Evolutionary conservation across 2,329 filamentous ascomycete species (phyloP).

Genomic region (Bisporella sp.): DNA sequence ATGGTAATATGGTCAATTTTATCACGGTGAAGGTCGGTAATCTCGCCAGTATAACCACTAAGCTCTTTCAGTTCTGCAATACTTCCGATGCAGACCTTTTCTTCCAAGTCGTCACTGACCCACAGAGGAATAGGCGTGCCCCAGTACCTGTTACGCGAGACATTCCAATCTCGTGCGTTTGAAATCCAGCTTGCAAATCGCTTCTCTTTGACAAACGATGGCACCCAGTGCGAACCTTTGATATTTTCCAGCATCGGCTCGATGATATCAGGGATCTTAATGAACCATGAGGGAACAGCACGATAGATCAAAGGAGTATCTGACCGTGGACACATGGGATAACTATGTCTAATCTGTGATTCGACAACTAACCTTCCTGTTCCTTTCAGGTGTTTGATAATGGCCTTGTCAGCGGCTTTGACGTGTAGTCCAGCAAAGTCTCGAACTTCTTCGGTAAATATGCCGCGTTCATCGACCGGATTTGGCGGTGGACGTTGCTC

Average conservation of each 20-base stretch:
- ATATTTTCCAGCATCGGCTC: conserved; percentile 89
- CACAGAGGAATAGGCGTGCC: conserved; percentile 88
- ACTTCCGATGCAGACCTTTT: conserved; percentile 80
- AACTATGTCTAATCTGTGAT: conserved; percentile 82
- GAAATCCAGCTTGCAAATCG: conserved; percentile 88
- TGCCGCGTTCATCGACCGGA: conserved; percentile 78
- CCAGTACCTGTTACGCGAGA: conserved; percentile 92
- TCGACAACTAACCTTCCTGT: conserved; percentile 74
- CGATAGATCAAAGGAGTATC: conserved; percentile 91
- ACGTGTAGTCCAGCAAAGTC: conserved; percentile 86
- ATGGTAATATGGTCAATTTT: conserved; percentile 94
- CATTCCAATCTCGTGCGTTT: conserved; percentile 91
- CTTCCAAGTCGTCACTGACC: conserved; percentile 84
- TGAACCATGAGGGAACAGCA: conserved; percentile 91
- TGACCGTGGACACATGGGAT: conserved; percentile 91
- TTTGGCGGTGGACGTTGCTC: conserved; percentile 77
- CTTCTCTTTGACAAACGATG: conserved; percentile 82
- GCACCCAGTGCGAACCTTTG: conserved; percentile 86
- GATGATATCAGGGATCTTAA: conserved; percentile 76
- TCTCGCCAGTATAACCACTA: conserved; percentile 76
- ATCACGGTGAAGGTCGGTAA: conserved; percentile 84
- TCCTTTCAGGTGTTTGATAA: conserved; percentile 81
- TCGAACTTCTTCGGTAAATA: conserved; percentile 67
- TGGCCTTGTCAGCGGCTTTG: conserved; percentile 86
- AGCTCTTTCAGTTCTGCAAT: conserved; percentile 76